phyloP scores from a whole-genome alignment of 306 rosid species.

The Medicago arabica region DNA sequence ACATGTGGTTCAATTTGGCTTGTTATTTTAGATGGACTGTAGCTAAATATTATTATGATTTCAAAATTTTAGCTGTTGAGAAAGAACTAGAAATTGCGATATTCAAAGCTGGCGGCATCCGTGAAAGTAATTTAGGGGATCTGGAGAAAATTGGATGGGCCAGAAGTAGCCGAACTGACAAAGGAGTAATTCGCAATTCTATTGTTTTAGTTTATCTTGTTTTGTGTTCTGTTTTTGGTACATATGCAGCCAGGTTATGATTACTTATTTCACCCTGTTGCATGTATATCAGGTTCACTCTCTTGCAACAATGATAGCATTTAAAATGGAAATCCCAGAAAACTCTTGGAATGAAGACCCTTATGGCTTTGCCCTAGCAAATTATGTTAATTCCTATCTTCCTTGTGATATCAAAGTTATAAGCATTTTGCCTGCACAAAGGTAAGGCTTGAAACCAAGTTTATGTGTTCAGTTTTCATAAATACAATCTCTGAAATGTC shows the following conservation, averaged over 20 bases:
- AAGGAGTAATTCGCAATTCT: conserved; percentile 72
- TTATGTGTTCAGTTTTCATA: conserved; percentile 10
- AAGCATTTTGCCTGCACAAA: conserved; percentile 78
- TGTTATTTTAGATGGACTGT: conserved; percentile 43
- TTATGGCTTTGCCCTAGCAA: conserved; percentile 68
- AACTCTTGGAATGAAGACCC: conserved; percentile 79
- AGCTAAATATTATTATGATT: conserved; percentile 49
- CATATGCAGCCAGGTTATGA: background rate
- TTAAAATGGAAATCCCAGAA: conserved; percentile 91
- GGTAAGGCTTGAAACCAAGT: conserved; percentile 55
- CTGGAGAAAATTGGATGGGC: conserved; percentile 84
- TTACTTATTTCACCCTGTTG: conserved; percentile 28
- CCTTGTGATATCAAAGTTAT: conserved; percentile 73
- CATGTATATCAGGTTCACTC: conserved; percentile 71
- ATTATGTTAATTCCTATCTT: conserved; percentile 70
- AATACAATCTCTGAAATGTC: background rate
- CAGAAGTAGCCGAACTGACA: conserved; percentile 95
- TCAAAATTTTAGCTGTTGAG: conserved; percentile 74
- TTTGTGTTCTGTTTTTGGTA: conserved; percentile 15
- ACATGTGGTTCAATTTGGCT: conserved; percentile 39
- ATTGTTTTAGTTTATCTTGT: conserved; percentile 7
- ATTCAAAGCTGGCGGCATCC: conserved; percentile 86
- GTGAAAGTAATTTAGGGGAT: conserved; percentile 77
- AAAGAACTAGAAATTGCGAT: conserved; percentile 87
- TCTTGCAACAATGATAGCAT: conserved; percentile 76